Percentiles rank a stretch among this genome's conserved stretches.
These are phyloP conservation scores for Curvularia sp. DNA, from an alignment of 2,329 filamentous ascomycete species.

Conservation along the genomic window DNA sequence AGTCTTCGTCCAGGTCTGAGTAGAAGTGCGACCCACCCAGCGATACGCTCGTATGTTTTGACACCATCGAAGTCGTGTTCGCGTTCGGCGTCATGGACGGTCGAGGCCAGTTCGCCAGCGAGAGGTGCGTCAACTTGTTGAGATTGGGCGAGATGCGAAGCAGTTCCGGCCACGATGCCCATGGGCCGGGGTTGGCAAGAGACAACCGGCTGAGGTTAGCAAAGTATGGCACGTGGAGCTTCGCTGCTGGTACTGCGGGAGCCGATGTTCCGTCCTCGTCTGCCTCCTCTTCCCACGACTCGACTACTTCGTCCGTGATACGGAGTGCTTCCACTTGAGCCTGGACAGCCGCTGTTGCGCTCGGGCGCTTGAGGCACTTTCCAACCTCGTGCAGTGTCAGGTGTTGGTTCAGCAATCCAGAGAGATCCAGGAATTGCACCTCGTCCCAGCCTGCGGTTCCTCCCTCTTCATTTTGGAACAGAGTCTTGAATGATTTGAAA, in stretches of 20 bases:
- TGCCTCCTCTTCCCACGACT: conserved; percentile 57
- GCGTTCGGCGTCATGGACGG: conserved; percentile 65
- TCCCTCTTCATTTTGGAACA: conserved; percentile 55
- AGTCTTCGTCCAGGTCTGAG: conserved; percentile 61
- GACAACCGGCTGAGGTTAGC: conserved; percentile 64
- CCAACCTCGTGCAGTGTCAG: conserved; percentile 59
- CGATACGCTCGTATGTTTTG: conserved; percentile 52
- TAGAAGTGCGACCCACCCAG: conserved; percentile 62
- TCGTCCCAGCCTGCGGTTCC: conserved; percentile 51
- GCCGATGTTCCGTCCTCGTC: conserved; percentile 17
- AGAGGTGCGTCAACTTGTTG: conserved; percentile 66
- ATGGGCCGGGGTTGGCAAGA: conserved; percentile 59
- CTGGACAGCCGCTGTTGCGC: conserved; percentile 16
- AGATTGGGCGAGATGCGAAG: conserved; percentile 60
- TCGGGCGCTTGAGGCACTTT: conserved; percentile 49
- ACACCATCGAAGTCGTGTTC: conserved; percentile 54
- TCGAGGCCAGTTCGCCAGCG: conserved; percentile 67
- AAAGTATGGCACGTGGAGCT: conserved; percentile 51
- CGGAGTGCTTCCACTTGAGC: conserved; percentile 21
- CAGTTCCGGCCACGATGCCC: conserved; percentile 63
- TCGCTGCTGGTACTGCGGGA: conserved; percentile 20
- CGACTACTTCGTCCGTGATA: conserved; percentile 39
- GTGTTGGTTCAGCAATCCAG: conserved; percentile 57
- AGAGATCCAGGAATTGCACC: conserved; percentile 61
- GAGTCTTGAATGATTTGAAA: conserved; percentile 56